A percentile compares a stretch with the other conserved stretches of the same genome.
These are phyloP conservation scores for Dinochytrium kinnereticum DNA, from an alignment of 371 early-diverging fungal species.

Conservation along the genomic window DNA sequence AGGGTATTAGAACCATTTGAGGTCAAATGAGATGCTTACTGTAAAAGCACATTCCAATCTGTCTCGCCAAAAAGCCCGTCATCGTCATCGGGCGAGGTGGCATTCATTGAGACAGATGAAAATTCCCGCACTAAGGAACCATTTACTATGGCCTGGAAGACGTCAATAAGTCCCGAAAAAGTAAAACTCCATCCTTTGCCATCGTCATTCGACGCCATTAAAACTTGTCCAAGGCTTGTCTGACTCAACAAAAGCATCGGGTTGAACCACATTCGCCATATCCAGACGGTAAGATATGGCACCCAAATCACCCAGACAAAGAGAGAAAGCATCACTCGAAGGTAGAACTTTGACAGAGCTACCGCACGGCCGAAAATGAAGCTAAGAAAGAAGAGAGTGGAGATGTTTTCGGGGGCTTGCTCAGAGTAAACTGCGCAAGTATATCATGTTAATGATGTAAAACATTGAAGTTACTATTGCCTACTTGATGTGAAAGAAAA, in stretches of 20 bases:
- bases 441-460: constrained; percentile 32
- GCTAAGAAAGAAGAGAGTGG: constrained; percentile 29
- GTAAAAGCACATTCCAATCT: constrained; percentile 11
- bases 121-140: background rate
- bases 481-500: constrained; percentile 86
- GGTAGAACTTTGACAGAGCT: constrained; percentile 50
- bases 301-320: constrained; percentile 83
- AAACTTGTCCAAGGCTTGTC: background rate
- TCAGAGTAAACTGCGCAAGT: constrained; percentile 49
- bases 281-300: constrained; percentile 82
- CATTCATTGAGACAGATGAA: background rate
- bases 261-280: constrained; percentile 68
- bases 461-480: constrained; percentile 19
- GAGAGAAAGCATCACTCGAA: constrained; percentile 63
- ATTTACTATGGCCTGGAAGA: background rate
- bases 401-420: constrained; percentile 37
- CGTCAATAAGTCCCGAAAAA: background rate
- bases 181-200: background rate
- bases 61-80: background rate
- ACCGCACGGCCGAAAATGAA: constrained; percentile 29
- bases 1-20: background rate
- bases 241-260: constrained; percentile 27
- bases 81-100: background rate
- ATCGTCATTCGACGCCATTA: background rate
- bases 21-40: constrained; percentile 1